Conservation (phyloP, 768 basidiomycete genomes). For the Mycena indigotica region DNA sequence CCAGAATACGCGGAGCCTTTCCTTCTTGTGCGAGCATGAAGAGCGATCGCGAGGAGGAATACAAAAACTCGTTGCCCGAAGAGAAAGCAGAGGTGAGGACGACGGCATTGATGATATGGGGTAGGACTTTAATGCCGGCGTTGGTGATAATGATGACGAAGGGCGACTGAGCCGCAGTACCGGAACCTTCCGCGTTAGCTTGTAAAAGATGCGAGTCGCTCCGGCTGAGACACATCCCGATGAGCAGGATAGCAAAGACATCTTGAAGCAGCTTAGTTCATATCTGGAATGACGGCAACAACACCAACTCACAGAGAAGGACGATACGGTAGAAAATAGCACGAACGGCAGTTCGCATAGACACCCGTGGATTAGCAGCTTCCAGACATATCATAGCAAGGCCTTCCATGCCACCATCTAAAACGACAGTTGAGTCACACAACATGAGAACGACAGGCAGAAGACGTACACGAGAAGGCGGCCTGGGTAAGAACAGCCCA, state of each 20-base stretch:
- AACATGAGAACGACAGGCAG: not conserved
- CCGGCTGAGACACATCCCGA: slow-evolving; percentile 42
- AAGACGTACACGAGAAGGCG: slow-evolving; percentile 35
- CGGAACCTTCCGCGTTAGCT: slow-evolving; percentile 22
- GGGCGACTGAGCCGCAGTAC: slow-evolving; percentile 45
- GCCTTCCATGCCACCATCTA: slow-evolving; percentile 46
- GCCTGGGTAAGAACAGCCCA: slow-evolving; percentile 33
- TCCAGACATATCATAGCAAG: slow-evolving; percentile 34
- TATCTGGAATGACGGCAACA: not conserved
- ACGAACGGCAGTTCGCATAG: slow-evolving; percentile 43
- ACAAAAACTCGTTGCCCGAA: slow-evolving; percentile 67
- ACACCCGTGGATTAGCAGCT: slow-evolving; percentile 47
- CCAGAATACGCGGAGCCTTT: slow-evolving; percentile 66
- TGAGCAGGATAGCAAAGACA: slow-evolving; percentile 42
- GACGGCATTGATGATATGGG: slow-evolving; percentile 66
- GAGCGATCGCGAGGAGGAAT: slow-evolving; percentile 64
- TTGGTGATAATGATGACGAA: slow-evolving; percentile 64
- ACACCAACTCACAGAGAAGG: slow-evolving; percentile 19
- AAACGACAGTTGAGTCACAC: slow-evolving; percentile 9
- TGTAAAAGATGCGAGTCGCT: slow-evolving; percentile 24
- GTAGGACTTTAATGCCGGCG: slow-evolving; percentile 63
- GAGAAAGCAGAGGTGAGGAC: slow-evolving; percentile 67
- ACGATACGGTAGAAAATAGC: slow-evolving; percentile 42
- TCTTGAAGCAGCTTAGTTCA: slow-evolving; percentile 17
- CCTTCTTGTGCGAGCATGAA: slow-evolving; percentile 63